A percentile compares a stretch with the other conserved stretches of the same genome.
Conservation (phyloP, 768 basidiomycete species). For the Boletus vermiculosoides region DNA sequence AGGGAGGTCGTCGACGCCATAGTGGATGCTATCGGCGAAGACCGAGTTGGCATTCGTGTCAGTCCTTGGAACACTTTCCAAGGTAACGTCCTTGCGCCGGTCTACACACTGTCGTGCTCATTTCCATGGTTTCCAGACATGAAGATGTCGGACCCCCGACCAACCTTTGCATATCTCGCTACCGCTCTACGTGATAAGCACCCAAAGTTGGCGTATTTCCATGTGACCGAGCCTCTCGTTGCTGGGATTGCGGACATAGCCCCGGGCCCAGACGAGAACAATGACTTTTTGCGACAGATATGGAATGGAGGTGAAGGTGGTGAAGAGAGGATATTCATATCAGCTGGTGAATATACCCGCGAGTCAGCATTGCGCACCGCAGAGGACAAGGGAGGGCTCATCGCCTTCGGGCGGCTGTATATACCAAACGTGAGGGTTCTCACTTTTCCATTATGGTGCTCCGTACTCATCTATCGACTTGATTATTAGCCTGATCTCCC, state of each 20-base stretch:
- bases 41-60: constrained; percentile 53
- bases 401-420: constrained; percentile 38
- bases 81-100: constrained; percentile 23
- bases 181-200: constrained; percentile 35
- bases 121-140: constrained; percentile 37
- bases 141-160: constrained; percentile 53
- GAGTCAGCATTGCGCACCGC: constrained; percentile 39
- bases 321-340: constrained; percentile 35
- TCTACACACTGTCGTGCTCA: neutral
- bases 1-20: constrained; percentile 56
- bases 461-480: neutral
- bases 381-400: constrained; percentile 25
- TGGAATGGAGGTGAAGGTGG: constrained; percentile 37
- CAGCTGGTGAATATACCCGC: constrained; percentile 44
- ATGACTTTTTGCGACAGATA: constrained; percentile 45
- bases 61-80: constrained; percentile 53
- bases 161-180: constrained; percentile 53
- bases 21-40: constrained; percentile 48
- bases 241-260: neutral
- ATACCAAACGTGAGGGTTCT: constrained; percentile 38
- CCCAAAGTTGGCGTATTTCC: constrained; percentile 48
- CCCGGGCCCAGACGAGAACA: constrained; percentile 26
- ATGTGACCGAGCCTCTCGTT: constrained; percentile 44
- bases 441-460: neutral
- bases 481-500: constrained; percentile 33